Base-by-base conservation (phyloP, 2,329 filamentous ascomycete genomes). In the Epichloe scottii region DNA sequence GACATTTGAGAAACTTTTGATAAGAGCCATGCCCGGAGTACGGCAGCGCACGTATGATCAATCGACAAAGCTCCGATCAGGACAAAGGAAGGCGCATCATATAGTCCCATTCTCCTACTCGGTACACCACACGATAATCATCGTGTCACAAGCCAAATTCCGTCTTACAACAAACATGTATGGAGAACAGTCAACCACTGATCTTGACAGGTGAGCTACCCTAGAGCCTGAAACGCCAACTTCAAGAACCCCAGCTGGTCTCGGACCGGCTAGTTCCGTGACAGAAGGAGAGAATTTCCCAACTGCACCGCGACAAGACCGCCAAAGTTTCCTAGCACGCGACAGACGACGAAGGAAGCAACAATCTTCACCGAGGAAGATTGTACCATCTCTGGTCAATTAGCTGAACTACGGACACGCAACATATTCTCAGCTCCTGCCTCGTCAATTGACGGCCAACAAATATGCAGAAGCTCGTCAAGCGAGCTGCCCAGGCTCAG, bases 401-500 rank as follows among this genome's bases (percentile, higher is more conserved):
- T 7, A 2, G 4, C 26, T 8, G 15, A 40, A 17, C n/a, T 8
- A 21, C 21, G 37, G 35, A 12, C 3, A n/a, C 21, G n/a, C 39
- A 35, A 6, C 21, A 12, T 15, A 33, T 11, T 14, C 10, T 23
- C 33, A 6, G 30, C 3, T 44, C 10, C 26, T 4, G 15, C 19
- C 26, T 33, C 30, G 17, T 35, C 43, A 17, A 38, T 15, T 46
- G 53, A 45, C 45, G n/a, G 17, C 43, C 10, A 23, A 38, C 34
- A 15, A 48, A 56, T 56, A 89, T 88, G 85, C 81, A 88, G 70
- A 86, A 84, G 68, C 73, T 88, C 56, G 72, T 83, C 55, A 79
- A 79, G 60, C 80, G 83, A 58, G 81, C 83, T 50, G 71, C 76
- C 51, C 74, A 84, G 65, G 84, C 84, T 57, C 75, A 85, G 68